Base-by-base conservation (phyloP, 169 alveolate species). In the Plasmodium adleri region DNA sequence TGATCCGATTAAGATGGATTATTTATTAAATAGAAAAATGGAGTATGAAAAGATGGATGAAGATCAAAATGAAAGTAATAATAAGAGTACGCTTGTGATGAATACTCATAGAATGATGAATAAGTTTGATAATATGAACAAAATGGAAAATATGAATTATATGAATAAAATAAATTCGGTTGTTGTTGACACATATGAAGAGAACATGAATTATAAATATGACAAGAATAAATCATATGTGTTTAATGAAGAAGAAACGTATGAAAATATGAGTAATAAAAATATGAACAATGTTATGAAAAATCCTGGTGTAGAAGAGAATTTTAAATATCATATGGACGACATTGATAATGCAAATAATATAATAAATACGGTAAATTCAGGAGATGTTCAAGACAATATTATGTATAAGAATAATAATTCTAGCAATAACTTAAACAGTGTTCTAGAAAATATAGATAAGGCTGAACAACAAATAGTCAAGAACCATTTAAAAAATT, bases 401-500 rank as follows among this genome's bases (percentile, higher is more conserved):
- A 3, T 32, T 0, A 20, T 9, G 22, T 24, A 20, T 17, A 58
- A 22, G 13, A 66, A 43, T 52, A 64, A 78, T 47, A 63, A 78
- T 43, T 26, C 43, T 12, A 67, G n/a, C 13, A 78, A 66, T 60
- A 64, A n/a, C 13, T 13, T 49, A 15, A 56, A 1, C n/a, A 63
- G 28, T 17, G 89, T 78, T 12, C 64, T 78, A 28, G 89, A 63
- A 64, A 78, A 78, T 78, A 64, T 78, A 50, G 89, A 78, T 45
- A 78, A 78, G 45, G 89, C 89, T 2, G 89, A 78, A 49, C 76
- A 78, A 52, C 78, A 78, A 64, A 78, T 78, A 45, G 78, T 78
- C n/a, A 78, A 78, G 43, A 78, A 66, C 24, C 89, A 78, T 66
- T 78, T 78, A 60, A 78, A 78, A 70, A 78, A 78, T 64, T 78